Evolutionary conservation across 2,329 filamentous ascomycete genomes (phyloP), one percentile per base, ranked within the genome.

Genomic region (Huntiella omanensis): DNA sequence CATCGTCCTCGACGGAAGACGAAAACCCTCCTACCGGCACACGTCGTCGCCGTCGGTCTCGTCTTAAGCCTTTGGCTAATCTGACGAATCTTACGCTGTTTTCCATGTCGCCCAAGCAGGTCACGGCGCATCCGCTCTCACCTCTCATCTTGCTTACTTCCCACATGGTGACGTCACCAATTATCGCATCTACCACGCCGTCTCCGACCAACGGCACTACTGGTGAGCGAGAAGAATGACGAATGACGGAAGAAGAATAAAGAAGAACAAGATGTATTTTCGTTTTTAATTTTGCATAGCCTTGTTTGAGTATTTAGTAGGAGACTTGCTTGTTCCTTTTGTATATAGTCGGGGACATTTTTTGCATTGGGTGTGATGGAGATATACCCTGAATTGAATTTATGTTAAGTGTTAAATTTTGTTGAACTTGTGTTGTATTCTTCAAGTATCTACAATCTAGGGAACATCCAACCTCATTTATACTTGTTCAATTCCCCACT

Each of bases 161-260:
- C 33, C 45, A 65, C 63, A 65, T 63, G 33, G 60, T 62, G 4
- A 57, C 60, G 5, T 61, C 63, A 15, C 57, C 61, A 49, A 58
- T 60, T 4, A 65, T 66, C 47, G 54, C 64, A 46, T 55, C 61
- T 5, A 54, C 60, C 2, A 63, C 54, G 15, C 52, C 52, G 4
- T 59, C 59, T 19, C 58, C 60, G 49, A 57, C 57, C 10, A 52
- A 57, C 17, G 55, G 51, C 16, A 47, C 53, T n/a, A 13, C 6
- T n/a, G 34, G 34, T 28, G 22, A 28, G 22, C 22, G 22, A 7
- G 22, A 8, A 28, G 22, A 28, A 28, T 28, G 22, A 28, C 22
- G 22, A 28, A 28, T 28, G 22, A 28, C 22, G 4, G 16, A 11
- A 13, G 37, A 17, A 40, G 37, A 40, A 17, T 16, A 17, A 11